Percentiles rank a stretch among this genome's conserved stretches.
Evolutionary conservation across 2,329 filamentous ascomycete species (phyloP).

Genomic region (Diatrype stigma): DNA sequence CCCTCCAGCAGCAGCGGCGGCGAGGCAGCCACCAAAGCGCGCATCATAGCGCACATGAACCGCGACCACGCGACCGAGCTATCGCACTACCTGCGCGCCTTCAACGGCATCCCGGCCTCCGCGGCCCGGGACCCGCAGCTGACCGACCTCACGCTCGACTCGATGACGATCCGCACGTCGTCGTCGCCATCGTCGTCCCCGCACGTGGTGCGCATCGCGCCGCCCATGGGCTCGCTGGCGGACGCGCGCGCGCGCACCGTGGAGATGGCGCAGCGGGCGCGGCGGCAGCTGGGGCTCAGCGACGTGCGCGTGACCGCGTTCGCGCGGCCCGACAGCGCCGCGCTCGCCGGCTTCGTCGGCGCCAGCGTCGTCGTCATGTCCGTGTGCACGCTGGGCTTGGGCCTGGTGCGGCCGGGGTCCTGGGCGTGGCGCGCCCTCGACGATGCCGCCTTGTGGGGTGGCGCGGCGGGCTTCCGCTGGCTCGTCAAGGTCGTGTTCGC

Average conservation of each 20-base stretch:
- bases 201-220: constrained; percentile 59
- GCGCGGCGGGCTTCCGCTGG: constrained; percentile 53
- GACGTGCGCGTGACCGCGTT: constrained; percentile 39
- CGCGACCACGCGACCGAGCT: constrained; percentile 72
- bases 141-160: constrained; percentile 58
- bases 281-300: constrained; percentile 57
- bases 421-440: constrained; percentile 47
- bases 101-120: constrained; percentile 51
- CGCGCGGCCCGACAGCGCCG: constrained; percentile 36
- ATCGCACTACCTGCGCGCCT: constrained; percentile 72
- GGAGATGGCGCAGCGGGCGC: constrained; percentile 59
- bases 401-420: constrained; percentile 48
- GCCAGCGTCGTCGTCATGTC: constrained; percentile 50
- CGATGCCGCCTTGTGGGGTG: constrained; percentile 49
- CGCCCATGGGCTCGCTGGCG: constrained; percentile 62
- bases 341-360: constrained; percentile 49
- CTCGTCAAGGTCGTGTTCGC: constrained; percentile 56
- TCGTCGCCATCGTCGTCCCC: no score
- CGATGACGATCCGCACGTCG: constrained; percentile 61
- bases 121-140: constrained; percentile 57
- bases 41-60: constrained; percentile 84
- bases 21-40: constrained; percentile 48
- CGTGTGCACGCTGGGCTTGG: constrained; percentile 42
- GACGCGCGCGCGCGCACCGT: constrained; percentile 70
- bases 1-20: no score